Conservation (phyloP, 148 eudicot species). For the Rhododendron kiyosumense region DNA sequence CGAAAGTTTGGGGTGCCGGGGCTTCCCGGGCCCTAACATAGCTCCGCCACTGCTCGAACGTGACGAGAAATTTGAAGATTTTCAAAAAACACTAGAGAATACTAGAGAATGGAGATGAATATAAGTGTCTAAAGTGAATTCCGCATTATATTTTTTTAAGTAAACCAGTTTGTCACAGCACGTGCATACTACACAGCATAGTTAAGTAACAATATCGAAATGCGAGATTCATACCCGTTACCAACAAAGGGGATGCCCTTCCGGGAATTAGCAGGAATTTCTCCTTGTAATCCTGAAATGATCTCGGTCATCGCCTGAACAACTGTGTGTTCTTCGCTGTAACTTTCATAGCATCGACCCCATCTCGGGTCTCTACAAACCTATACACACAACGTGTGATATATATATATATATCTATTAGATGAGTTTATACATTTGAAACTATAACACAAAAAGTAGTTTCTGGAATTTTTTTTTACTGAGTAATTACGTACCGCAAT, state of each 20-base stretch:
- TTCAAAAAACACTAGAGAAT: background rate
- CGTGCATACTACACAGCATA: too few relatives aligned
- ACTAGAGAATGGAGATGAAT: background rate
- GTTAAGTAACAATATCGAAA: background rate
- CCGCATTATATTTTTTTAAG: too few relatives aligned
- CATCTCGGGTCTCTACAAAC: constrained; percentile 75
- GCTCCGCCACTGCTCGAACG: too few relatives aligned
- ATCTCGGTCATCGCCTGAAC: constrained; percentile 58
- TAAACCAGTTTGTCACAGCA: too few relatives aligned
- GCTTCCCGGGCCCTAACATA: too few relatives aligned
- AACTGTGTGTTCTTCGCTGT: constrained; percentile 58
- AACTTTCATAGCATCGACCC: constrained; percentile 78
- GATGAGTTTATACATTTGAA: background rate
- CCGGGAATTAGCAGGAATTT: constrained; percentile 25
- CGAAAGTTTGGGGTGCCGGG: too few relatives aligned
- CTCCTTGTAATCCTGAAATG: constrained; percentile 62
- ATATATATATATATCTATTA: background rate
- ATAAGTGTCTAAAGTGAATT: too few relatives aligned
- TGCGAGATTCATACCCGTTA: constrained; percentile 37
- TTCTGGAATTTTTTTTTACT: background rate
- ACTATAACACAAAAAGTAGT: background rate
- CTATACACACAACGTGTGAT: constrained; percentile 8
- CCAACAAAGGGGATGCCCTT: constrained; percentile 57
- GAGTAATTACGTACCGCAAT: background rate
- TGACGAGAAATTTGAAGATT: too few relatives aligned